These are phyloP conservation scores for Phytophthora rubi DNA, from an alignment of 352 stramenopile species.

Conservation along the genomic window DNA sequence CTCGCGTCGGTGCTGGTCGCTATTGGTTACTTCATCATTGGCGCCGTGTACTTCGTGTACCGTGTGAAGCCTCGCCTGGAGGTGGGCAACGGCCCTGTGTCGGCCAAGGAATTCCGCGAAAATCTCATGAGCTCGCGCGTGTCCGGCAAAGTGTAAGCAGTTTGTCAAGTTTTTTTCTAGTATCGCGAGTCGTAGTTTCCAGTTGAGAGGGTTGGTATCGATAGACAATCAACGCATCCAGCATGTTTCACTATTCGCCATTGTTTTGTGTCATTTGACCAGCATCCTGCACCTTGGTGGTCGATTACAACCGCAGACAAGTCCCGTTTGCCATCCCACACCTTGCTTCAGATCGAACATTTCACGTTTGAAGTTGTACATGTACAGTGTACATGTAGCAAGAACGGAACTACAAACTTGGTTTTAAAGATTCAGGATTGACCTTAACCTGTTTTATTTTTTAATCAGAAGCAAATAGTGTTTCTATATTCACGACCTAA, in stretches of 20 bases:
- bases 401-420: too few species aligned
- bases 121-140: slow-evolving; percentile 44
- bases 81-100: slow-evolving; percentile 25
- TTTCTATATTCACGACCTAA: too few species aligned
- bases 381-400: too few species aligned
- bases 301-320: not conserved
- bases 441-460: too few species aligned
- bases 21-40: slow-evolving; percentile 51
- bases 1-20: slow-evolving; percentile 54
- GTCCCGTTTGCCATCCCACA: not conserved
- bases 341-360: not conserved
- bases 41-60: slow-evolving; percentile 52
- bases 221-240: slow-evolving; percentile 3
- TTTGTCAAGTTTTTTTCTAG: not conserved
- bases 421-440: too few species aligned
- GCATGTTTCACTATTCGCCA: slow-evolving; percentile 1
- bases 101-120: slow-evolving; percentile 51
- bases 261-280: not conserved
- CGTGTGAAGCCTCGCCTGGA: slow-evolving; percentile 43
- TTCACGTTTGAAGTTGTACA: not conserved
- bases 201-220: not conserved
- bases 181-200: slow-evolving; percentile 2
- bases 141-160: slow-evolving; percentile 34
- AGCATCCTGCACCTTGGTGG: not conserved
- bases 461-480: too few species aligned